These are phyloP conservation scores for Phycomyces nitens DNA, from an alignment of 192 early-diverging fungal species.

Conservation along the genomic window DNA sequence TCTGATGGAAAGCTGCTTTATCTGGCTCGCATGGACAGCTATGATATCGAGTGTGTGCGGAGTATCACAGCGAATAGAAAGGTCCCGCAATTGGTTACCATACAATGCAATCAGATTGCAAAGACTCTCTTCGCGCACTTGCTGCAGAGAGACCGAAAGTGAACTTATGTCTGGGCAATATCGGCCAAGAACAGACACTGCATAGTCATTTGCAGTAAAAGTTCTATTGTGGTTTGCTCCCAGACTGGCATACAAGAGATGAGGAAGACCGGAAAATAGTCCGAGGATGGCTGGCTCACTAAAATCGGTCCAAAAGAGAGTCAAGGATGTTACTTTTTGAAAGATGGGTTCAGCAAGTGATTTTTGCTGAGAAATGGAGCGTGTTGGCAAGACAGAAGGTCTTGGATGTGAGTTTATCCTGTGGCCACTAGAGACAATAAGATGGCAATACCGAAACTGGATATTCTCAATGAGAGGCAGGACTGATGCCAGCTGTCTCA, in stretches of 20 bases:
- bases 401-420: too few relatives aligned
- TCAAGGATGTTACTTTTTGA: not conserved
- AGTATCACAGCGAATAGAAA: slow-evolving; percentile 13
- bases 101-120: not conserved
- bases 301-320: slow-evolving; percentile 11
- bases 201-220: not conserved
- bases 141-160: slow-evolving; percentile 12
- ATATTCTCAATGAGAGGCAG: not conserved
- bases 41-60: not conserved
- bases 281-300: slow-evolving; percentile 2
- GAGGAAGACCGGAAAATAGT: slow-evolving; percentile 3
- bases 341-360: not conserved
- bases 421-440: not conserved
- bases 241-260: not conserved
- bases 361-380: not conserved
- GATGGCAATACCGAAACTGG: slow-evolving; percentile 9
- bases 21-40: not conserved
- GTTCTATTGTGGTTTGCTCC: slow-evolving; percentile 14
- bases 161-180: not conserved
- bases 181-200: not conserved
- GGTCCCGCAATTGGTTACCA: not conserved
- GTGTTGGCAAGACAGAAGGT: too few relatives aligned
- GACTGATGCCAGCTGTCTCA: not conserved
- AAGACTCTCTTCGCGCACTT: not conserved
- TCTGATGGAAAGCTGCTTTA: slow-evolving; percentile 6